Percentiles rank a stretch among this genome's conserved stretches.
These are phyloP conservation scores for Cucurbita argyrosperma DNA, from an alignment of 306 rosid species.

Conservation along the genomic window DNA sequence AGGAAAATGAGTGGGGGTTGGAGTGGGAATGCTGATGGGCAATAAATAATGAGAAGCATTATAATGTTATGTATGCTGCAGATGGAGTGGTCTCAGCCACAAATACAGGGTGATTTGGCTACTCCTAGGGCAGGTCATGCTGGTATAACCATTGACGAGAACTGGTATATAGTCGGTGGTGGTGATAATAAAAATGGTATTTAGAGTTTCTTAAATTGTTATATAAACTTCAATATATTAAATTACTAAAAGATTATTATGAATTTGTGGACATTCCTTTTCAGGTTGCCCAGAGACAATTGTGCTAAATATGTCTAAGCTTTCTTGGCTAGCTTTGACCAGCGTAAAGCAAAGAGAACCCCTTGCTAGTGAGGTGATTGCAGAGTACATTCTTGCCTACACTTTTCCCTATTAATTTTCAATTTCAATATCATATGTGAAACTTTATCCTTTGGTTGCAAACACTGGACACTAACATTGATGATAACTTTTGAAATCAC, in stretches of 20 bases:
- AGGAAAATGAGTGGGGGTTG: background rate
- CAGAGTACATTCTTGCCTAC: conserved; percentile 5
- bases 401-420: background rate
- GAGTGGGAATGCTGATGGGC: background rate
- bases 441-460: background rate
- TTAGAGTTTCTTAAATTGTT: conserved; percentile 6
- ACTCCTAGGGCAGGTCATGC: conserved; percentile 94
- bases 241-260: background rate
- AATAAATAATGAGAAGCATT: background rate
- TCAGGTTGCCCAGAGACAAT: conserved; percentile 90
- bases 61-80: conserved; percentile 17
- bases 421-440: background rate
- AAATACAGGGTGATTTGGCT: conserved; percentile 66
- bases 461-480: background rate
- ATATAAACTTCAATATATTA: background rate
- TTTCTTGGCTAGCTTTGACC: conserved; percentile 70
- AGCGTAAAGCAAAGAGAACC: conserved; percentile 74
- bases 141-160: conserved; percentile 57
- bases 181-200: conserved; percentile 90
- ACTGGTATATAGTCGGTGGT: conserved; percentile 93
- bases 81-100: conserved; percentile 98
- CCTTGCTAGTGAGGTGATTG: conserved; percentile 90
- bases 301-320: conserved; percentile 73
- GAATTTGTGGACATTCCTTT: conserved; percentile 12
- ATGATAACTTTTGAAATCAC: background rate